Percentiles rank a stretch among this genome's conserved stretches.
phyloP scores from a whole-genome alignment of 225 moss, liverwort and hornwort genomes.

The Polytrichum formosum region DNA sequence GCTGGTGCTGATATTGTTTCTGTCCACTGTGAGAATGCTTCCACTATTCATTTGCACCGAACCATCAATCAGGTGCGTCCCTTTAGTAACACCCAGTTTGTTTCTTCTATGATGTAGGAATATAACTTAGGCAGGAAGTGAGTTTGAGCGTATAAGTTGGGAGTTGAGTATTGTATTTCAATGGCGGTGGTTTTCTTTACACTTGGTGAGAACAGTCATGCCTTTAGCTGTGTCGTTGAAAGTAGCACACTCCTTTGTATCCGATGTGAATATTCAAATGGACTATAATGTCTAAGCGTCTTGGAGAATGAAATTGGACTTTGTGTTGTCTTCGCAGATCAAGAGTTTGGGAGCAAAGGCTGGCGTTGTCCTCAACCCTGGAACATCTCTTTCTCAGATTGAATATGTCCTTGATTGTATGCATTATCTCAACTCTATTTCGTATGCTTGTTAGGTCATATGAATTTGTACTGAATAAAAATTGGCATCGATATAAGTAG shows the following conservation, averaged over 20 bases:
- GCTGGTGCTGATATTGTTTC: conserved; percentile 98
- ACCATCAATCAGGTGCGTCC: conserved; percentile 70
- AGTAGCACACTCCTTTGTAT: too few relatives aligned
- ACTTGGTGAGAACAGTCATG: too few relatives aligned
- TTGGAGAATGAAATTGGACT: too few relatives aligned
- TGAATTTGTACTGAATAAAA: background rate
- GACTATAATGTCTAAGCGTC: too few relatives aligned
- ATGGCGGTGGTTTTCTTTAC: too few relatives aligned
- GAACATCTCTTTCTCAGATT: conserved; percentile 79
- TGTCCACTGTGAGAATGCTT: conserved; percentile 82
- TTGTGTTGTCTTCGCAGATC: conserved; percentile 44
- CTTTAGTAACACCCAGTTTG: background rate
- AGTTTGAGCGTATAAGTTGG: too few relatives aligned
- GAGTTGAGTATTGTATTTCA: too few relatives aligned
- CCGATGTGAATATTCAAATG: too few relatives aligned
- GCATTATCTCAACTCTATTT: background rate
- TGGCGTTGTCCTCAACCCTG: conserved; percentile 97
- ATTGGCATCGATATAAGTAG: conserved; percentile 1
- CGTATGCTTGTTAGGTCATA: background rate
- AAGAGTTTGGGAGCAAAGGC: conserved; percentile 92
- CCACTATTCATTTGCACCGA: conserved; percentile 95
- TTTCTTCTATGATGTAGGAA: too few relatives aligned
- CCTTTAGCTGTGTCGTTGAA: too few relatives aligned
- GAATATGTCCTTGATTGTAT: conserved; percentile 92
- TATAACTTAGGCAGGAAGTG: too few relatives aligned